A percentile compares a stretch with the other conserved stretches of the same genome.
phyloP scores from a whole-genome alignment of 148 eudicot species.

The Vaccinium vitisidaea region DNA sequence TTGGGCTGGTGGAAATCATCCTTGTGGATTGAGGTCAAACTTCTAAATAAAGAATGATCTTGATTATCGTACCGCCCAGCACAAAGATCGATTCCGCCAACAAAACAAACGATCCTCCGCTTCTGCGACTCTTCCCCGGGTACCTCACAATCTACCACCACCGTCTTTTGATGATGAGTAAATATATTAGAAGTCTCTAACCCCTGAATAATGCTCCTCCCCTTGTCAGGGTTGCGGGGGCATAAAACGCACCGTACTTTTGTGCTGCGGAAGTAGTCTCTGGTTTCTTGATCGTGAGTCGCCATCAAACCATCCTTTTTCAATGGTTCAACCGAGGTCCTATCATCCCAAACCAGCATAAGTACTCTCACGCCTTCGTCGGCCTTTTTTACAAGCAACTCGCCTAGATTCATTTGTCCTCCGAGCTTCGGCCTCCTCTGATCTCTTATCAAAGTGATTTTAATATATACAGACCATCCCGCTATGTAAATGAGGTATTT shows the following conservation, averaged over 20 bases:
- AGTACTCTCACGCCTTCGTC: slow-evolving; percentile 37
- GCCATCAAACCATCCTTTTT: slow-evolving; percentile 38
- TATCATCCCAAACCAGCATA: slow-evolving; percentile 43
- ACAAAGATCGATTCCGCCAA: slow-evolving; percentile 48
- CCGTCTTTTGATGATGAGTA: slow-evolving; percentile 44
- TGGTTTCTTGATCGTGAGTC: slow-evolving; percentile 40
- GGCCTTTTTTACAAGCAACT: slow-evolving; percentile 37
- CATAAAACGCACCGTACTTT: slow-evolving; percentile 35
- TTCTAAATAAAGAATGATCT: slow-evolving; percentile 32
- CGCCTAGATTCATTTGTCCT: slow-evolving; percentile 34
- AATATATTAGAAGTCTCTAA: slow-evolving; percentile 31
- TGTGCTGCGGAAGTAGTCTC: slow-evolving; percentile 17
- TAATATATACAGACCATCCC: slow-evolving; percentile 43
- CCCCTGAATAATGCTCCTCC: slow-evolving; percentile 31
- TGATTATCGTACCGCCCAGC: slow-evolving; percentile 40
- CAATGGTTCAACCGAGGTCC: slow-evolving; percentile 29
- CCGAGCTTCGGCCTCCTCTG: slow-evolving; percentile 22
- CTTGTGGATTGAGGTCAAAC: slow-evolving; percentile 29
- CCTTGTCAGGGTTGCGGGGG: slow-evolving; percentile 37
- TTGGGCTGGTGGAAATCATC: slow-evolving; percentile 45
- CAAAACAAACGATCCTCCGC: slow-evolving; percentile 39
- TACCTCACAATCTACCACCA: slow-evolving; percentile 33
- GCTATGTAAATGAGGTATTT: slow-evolving; percentile 36
- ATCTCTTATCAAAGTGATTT: slow-evolving; percentile 37
- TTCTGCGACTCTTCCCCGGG: slow-evolving; percentile 22